Percentiles rank a stretch among this genome's conserved stretches.
Evolutionary conservation across 2,329 filamentous ascomycete species (phyloP).

Genomic region (Raffaelea ambrosiae): DNA sequence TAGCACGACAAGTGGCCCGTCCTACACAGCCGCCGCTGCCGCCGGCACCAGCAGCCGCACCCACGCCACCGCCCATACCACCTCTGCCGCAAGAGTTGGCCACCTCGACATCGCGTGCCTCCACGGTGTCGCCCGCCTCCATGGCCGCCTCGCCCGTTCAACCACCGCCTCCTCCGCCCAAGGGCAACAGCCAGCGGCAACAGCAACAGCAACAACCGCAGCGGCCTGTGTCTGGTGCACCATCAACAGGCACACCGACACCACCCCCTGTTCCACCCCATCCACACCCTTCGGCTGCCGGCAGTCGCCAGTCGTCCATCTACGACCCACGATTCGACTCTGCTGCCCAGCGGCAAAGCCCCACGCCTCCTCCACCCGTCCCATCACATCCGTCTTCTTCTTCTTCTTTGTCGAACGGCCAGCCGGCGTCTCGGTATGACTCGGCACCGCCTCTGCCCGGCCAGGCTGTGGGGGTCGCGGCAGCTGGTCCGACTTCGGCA

Average conservation of each 20-base stretch:
- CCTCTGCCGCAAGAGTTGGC: conserved; percentile 60
- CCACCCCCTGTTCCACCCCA: conserved; percentile 5
- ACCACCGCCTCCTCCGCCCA: conserved; percentile 47
- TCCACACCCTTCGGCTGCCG: not conserved
- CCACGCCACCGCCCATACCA: conserved; percentile 58
- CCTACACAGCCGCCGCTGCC: conserved; percentile 20
- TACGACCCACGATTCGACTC: not conserved
- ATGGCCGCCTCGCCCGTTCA: not conserved
- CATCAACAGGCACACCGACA: not conserved
- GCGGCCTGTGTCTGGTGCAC: no score
- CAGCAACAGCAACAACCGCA: conserved; percentile 8
- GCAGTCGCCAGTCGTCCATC: not conserved
- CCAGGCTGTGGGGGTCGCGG: not conserved
- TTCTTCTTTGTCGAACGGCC: no score
- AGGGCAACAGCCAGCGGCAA: conserved; percentile 25
- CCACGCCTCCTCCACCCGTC: conserved; percentile 8
- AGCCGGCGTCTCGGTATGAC: not conserved
- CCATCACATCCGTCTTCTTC: conserved; percentile 9
- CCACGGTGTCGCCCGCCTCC: not conserved
- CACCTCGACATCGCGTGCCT: conserved; percentile 17
- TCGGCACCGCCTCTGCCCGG: not conserved
- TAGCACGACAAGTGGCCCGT: conserved; percentile 55
- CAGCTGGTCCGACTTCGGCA: not conserved
- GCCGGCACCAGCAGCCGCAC: conserved; percentile 22
- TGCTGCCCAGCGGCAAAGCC: not conserved